These are phyloP conservation scores for Aspergillus ellipticus DNA, from an alignment of 495 filamentous ascomycete genomes.

Conservation along the genomic window DNA sequence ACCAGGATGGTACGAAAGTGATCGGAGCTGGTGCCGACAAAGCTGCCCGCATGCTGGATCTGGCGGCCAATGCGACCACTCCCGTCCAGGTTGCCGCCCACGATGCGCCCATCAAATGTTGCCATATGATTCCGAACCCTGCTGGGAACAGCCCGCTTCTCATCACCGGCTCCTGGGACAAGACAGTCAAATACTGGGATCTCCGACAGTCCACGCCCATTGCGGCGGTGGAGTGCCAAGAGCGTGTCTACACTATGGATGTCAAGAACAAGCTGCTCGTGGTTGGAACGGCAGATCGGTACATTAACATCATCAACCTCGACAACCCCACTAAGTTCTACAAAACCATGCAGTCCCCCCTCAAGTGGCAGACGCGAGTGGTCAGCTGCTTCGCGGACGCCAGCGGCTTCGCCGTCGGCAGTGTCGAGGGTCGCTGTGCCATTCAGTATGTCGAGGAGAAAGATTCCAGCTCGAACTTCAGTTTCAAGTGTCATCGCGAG, in stretches of 20 bases:
- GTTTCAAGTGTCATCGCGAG: slow-evolving; percentile 91
- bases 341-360: slow-evolving; percentile 77
- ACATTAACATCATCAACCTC: slow-evolving; percentile 83
- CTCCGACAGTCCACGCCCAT: slow-evolving; percentile 63
- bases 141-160: slow-evolving; percentile 59
- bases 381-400: slow-evolving; percentile 83
- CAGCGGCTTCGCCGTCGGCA: slow-evolving; percentile 78
- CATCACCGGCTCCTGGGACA: slow-evolving; percentile 93
- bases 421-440: slow-evolving; percentile 84
- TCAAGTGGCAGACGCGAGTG: slow-evolving; percentile 85
- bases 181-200: slow-evolving; percentile 95
- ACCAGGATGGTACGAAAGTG: slow-evolving; percentile 68
- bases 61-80: slow-evolving; percentile 51
- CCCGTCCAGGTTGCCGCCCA: slow-evolving; percentile 68
- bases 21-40: slow-evolving; percentile 84
- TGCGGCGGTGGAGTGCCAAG: slow-evolving; percentile 62
- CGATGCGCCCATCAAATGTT: slow-evolving; percentile 73
- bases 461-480: slow-evolving; percentile 77
- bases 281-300: slow-evolving; percentile 79
- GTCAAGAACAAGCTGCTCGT: slow-evolving; percentile 74
- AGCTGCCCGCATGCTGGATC: slow-evolving; percentile 72
- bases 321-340: slow-evolving; percentile 73
- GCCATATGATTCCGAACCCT: slow-evolving; percentile 65
- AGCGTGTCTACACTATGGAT: slow-evolving; percentile 87
- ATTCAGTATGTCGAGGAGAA: slow-evolving; percentile 89